phyloP scores from a whole-genome alignment of 352 stramenopile genomes.

The Phytopythium vexans region DNA sequence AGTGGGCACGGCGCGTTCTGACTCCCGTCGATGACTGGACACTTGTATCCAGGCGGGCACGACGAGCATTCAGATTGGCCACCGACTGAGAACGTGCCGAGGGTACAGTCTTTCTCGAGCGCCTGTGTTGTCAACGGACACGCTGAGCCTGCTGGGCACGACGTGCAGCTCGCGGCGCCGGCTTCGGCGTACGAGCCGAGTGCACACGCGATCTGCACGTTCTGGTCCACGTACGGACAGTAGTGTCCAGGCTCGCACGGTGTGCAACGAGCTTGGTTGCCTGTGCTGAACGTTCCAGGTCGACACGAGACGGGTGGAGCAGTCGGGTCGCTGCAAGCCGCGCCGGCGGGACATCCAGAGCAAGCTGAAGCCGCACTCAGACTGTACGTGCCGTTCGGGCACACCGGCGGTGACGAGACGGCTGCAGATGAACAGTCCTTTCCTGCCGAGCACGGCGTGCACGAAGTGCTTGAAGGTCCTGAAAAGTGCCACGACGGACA shows the following conservation, averaged over 20 bases:
- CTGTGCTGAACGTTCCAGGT: conserved; percentile 47
- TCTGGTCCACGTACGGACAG: conserved; percentile 46
- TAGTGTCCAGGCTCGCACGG: conserved; percentile 51
- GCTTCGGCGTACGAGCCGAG: conserved; percentile 46
- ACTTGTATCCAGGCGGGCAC: conserved; percentile 52
- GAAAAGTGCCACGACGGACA: conserved; percentile 46
- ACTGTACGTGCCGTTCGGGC: conserved; percentile 43
- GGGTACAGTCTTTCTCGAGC: conserved; percentile 33
- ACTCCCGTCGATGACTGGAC: conserved; percentile 41
- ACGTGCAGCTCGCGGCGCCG: conserved; percentile 38
- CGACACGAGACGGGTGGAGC: conserved; percentile 32
- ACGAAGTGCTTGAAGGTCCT: conserved; percentile 27
- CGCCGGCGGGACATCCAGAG: conserved; percentile 36
- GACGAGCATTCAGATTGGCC: conserved; percentile 41
- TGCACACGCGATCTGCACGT: conserved; percentile 40
- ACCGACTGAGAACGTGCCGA: conserved; percentile 63
- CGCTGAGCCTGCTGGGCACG: conserved; percentile 55
- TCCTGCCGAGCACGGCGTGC: conserved; percentile 40
- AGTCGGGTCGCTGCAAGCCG: conserved; percentile 26
- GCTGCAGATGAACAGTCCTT: conserved; percentile 42
- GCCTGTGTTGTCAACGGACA: conserved; percentile 44
- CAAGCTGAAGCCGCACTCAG: conserved; percentile 30
- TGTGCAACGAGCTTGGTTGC: conserved; percentile 46
- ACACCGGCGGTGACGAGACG: conserved; percentile 23
- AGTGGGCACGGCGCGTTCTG: conserved; percentile 39